phyloP scores from a whole-genome alignment of 495 filamentous ascomycete genomes.

The Hypoxylon fragiforme region DNA sequence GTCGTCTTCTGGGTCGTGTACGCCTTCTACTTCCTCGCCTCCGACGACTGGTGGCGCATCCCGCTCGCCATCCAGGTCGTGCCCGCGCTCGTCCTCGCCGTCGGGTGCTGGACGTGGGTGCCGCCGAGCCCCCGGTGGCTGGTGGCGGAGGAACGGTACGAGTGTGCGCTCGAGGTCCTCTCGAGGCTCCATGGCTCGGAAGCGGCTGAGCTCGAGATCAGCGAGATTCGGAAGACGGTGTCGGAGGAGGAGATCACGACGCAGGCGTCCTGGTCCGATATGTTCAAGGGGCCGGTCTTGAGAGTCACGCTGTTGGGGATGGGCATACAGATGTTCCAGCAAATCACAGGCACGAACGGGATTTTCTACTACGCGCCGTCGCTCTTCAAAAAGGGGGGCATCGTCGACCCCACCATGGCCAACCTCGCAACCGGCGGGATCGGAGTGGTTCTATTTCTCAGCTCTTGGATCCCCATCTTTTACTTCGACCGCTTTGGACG shows the following conservation, averaged over 20 bases:
- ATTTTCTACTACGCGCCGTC: constrained; percentile 33
- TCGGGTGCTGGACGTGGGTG: constrained; percentile 54
- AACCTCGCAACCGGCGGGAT: constrained; percentile 33
- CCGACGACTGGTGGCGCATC: constrained; percentile 55
- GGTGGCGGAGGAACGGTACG: constrained; percentile 52
- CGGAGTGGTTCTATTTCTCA: constrained; percentile 30
- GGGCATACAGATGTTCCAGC: constrained; percentile 32
- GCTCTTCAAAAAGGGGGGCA: constrained; percentile 34
- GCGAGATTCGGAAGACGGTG: constrained; percentile 36
- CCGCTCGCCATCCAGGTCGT: constrained; percentile 58
- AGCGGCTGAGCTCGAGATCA: constrained; percentile 44
- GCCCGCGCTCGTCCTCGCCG: constrained; percentile 45
- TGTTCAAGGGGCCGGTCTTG: constrained; percentile 37
- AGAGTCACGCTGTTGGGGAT: constrained; percentile 30
- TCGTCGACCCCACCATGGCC: constrained; percentile 34
- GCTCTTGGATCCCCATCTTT: constrained; percentile 34
- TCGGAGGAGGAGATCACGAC: constrained; percentile 34
- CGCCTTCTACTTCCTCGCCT: constrained; percentile 46
- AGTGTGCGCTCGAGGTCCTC: constrained; percentile 53
- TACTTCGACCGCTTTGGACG: constrained; percentile 35
- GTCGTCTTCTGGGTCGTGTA: constrained; percentile 56
- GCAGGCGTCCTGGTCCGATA: constrained; percentile 31
- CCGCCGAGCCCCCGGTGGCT: constrained; percentile 61
- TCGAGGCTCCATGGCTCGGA: constrained; percentile 54
- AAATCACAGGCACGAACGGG: constrained; percentile 33